Percentiles rank a stretch among this genome's conserved stretches.
phyloP scores from a whole-genome alignment of 257 asterid species.

The Pogostemon cablin region DNA sequence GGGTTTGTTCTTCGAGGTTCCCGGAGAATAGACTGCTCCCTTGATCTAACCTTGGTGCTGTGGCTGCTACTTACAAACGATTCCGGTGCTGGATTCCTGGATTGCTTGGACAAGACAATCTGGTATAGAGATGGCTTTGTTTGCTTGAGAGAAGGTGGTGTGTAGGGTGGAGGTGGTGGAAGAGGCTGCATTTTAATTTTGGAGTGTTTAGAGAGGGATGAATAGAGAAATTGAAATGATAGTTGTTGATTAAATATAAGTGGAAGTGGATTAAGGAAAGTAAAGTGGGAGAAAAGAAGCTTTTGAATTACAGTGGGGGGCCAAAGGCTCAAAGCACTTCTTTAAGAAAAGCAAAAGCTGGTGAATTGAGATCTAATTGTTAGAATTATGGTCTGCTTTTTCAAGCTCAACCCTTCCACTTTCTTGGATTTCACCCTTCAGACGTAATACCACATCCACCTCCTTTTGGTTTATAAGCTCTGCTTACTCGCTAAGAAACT shows the following conservation, averaged over 20 bases:
- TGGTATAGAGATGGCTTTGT: constrained; percentile 39
- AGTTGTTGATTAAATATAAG: constrained; percentile 36
- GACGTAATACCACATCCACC: constrained; percentile 13
- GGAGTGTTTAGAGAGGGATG: constrained; percentile 13
- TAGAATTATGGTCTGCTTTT: constrained; percentile 49
- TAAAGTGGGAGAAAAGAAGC: constrained; percentile 41
- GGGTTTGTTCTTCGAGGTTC: constrained; percentile 63
- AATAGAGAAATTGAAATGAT: constrained; percentile 27
- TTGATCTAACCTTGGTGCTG: constrained; percentile 32
- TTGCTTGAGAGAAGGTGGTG: constrained; percentile 45
- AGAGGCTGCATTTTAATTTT: constrained; percentile 37
- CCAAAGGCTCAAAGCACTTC: constrained; percentile 39
- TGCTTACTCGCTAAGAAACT: constrained; percentile 71
- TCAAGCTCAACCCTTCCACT: constrained; percentile 31
- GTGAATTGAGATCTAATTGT: constrained; percentile 33
- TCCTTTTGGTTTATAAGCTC: constrained; percentile 29
- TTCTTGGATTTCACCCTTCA: constrained; percentile 43
- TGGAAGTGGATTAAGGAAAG: constrained; percentile 44
- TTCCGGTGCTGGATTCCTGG: constrained; percentile 39
- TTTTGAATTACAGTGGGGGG: constrained; percentile 49
- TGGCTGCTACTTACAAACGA: constrained; percentile 24
- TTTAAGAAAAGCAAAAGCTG: constrained; percentile 49
- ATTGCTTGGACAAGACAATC: constrained; percentile 35
- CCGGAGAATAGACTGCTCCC: constrained; percentile 54
- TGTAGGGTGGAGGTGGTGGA: constrained; percentile 57